Evolutionary conservation across 176 grass and related monocot species (phyloP).

Genomic region (Rhipidocladum racemiflorum): DNA sequence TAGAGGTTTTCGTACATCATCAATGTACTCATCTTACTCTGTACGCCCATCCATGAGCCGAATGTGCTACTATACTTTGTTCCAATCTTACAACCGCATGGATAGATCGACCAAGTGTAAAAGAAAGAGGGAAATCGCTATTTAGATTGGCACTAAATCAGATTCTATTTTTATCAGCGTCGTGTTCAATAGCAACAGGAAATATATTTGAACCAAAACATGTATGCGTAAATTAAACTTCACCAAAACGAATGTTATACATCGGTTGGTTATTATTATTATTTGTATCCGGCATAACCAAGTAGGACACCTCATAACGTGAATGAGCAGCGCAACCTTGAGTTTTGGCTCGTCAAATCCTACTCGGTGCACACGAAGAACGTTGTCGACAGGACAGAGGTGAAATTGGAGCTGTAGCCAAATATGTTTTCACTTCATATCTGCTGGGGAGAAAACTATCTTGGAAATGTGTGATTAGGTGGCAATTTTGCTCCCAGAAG

Average conservation of each 20-base stretch:
- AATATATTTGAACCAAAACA: neutral
- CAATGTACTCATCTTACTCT: no score
- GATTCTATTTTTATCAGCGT: neutral
- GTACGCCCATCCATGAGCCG: no score
- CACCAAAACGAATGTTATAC: neutral
- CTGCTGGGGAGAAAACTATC: neutral
- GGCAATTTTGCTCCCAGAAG: neutral
- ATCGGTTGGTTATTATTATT: slow-evolving; percentile 14
- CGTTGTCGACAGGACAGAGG: neutral
- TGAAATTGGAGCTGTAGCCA: neutral
- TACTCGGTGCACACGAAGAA: neutral
- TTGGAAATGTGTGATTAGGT: neutral
- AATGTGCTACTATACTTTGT: no score
- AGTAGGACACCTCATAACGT: neutral
- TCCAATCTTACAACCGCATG: neutral
- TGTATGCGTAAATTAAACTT: neutral
- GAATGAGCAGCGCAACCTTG: no score
- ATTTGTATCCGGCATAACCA: neutral
- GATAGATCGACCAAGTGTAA: neutral
- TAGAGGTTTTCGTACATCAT: no score
- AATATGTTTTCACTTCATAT: neutral
- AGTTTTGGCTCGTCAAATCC: no score
- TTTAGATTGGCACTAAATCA: neutral
- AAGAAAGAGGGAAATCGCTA: no score
- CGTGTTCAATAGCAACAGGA: neutral